A percentile compares a stretch with the other conserved stretches of the same genome.
phyloP scores from a whole-genome alignment of 192 early-diverging fungal species.

The Podila clonocystis region DNA sequence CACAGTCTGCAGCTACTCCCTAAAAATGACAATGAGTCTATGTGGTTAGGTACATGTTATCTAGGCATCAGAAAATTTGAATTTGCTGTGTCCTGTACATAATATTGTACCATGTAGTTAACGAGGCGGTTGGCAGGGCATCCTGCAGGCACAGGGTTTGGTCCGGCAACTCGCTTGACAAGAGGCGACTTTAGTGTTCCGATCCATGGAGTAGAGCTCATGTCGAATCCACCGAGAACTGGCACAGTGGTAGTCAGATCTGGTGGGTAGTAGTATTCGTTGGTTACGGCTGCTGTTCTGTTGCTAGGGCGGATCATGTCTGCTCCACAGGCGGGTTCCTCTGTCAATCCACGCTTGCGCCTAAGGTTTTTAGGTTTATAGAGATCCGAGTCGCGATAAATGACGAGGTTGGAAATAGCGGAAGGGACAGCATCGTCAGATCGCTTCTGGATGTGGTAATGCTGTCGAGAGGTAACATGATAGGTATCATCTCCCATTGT shows the following conservation, averaged over 20 bases:
- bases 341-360: conserved; percentile 10
- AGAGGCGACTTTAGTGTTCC: neutral
- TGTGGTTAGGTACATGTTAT: too few relatives aligned
- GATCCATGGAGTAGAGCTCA: conserved; percentile 15
- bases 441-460: conserved; percentile 37
- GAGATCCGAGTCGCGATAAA: conserved; percentile 48
- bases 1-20: conserved; percentile 83
- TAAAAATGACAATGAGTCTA: conserved; percentile 49
- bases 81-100: conserved; percentile 15
- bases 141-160: conserved; percentile 21
- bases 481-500: conserved; percentile 34
- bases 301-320: conserved; percentile 19
- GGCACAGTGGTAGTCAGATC: conserved; percentile 15
- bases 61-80: conserved; percentile 22
- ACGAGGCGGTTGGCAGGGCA: conserved; percentile 48
- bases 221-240: conserved; percentile 13
- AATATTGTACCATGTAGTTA: conserved; percentile 32
- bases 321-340: conserved; percentile 24
- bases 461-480: conserved; percentile 33
- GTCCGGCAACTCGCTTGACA: neutral
- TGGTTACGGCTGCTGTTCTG: conserved; percentile 5
- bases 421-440: conserved; percentile 32
- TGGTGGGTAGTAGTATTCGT: conserved; percentile 45
- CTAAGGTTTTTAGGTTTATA: conserved; percentile 13
- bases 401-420: conserved; percentile 11